Base-by-base conservation (phyloP, 495 filamentous ascomycete species). In the Corynascus novoguineensis region DNA sequence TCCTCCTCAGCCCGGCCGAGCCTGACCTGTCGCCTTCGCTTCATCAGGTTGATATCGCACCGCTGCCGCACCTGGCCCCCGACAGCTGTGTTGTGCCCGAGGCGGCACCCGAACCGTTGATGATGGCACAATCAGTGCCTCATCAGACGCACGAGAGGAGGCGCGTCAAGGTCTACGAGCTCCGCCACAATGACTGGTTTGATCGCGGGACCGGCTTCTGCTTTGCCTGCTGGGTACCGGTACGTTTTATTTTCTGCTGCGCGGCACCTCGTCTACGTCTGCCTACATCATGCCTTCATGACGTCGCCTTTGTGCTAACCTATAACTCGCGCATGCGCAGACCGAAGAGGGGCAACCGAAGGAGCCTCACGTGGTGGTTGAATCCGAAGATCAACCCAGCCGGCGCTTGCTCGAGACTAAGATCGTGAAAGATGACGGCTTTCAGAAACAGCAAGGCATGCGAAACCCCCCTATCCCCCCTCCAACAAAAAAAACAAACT, bases 131-230 rank as follows among this genome's bases (percentile, higher is more conserved):
- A 80, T 83, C 86, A 66, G 82, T 90, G 77, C 82, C 82, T 78
- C 81, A 83, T 79, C 86, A 87, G 72, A 82, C 86, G 66, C 85
- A 86, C 76, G 89, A 92, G 73, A 90, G 87, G 81, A 95, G 92
- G 79, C 87, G 93, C 78, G 93, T 98, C 64, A 98, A 98, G 79
- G 93, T 98, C 64, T 98, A 98, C 72, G 93, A 98, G 76, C 81
- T 98, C 60, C 89, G 86, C 65, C 90, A 96, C 73, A 96, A 93
- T 80, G 95, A 98, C 81, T 98, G 93, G 93, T 96, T 91, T 70
- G 93, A 98, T 75, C 80, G 95, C 58, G 93, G 93, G 50, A 98
- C 93, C 19, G 93, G 93, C 44, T 97, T 97, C 72, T 98, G 93
- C 71, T 88, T 81, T 24, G 91, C 90, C 24, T 81, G 83, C 61